phyloP scores from a whole-genome alignment of 495 filamentous ascomycete species.

The Penicillium ochrochloron region DNA sequence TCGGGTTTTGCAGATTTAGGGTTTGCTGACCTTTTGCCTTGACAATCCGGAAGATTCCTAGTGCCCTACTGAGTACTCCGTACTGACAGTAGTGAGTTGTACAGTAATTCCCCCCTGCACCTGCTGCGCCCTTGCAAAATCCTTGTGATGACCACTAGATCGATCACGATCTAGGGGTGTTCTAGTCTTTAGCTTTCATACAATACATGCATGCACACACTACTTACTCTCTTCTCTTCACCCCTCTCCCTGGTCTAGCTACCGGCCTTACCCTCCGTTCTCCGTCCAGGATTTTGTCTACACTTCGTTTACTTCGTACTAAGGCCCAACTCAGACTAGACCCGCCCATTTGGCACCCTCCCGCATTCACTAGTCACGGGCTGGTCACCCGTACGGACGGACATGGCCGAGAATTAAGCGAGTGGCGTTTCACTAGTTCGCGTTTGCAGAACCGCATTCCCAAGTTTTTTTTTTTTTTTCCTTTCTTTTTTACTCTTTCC shows the following conservation, averaged over 20 bases:
- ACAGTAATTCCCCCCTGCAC: not conserved
- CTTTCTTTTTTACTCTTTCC: no score
- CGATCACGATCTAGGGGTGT: not conserved
- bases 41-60: not conserved
- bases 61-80: no score
- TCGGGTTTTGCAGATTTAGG: slow-evolving; percentile 7
- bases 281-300: not conserved
- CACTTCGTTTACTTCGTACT: slow-evolving; percentile 2
- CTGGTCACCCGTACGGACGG: slow-evolving; percentile 17
- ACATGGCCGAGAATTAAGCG: slow-evolving; percentile 41
- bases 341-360: slow-evolving; percentile 3
- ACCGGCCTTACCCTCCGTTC: no score
- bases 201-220: no score
- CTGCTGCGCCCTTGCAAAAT: not conserved
- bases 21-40: not conserved
- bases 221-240: no score
- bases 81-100: not conserved
- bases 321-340: slow-evolving; percentile 3
- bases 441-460: slow-evolving; percentile 13
- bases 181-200: not conserved
- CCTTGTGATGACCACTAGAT: not conserved
- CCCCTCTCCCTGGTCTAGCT: no score
- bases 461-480: not conserved
- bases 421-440: slow-evolving; percentile 33
- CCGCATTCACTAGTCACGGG: slow-evolving; percentile 4